A percentile compares a stretch with the other conserved stretches of the same genome.
These are phyloP conservation scores for Penicillium sp. DNA, from an alignment of 2,329 filamentous ascomycete species.

Conservation along the genomic window DNA sequence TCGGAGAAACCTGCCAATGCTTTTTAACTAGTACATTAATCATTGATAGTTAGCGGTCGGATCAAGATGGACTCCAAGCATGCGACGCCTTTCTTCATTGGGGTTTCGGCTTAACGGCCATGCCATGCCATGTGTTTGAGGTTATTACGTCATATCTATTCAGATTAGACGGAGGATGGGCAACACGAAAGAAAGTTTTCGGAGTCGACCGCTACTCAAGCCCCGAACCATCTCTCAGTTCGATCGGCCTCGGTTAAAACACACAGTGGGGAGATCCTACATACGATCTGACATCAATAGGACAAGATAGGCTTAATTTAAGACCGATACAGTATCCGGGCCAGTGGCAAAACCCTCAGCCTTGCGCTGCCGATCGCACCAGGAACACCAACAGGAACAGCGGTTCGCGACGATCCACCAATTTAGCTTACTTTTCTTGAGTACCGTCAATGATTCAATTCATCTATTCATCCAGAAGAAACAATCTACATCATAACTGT, in stretches of 20 bases:
- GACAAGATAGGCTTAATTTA: slow-evolving; percentile 2
- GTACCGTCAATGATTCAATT: slow-evolving; percentile 13
- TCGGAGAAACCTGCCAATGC: neutral
- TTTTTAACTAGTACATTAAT: neutral
- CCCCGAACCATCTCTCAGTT: neutral
- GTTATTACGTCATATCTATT: too few relatives aligned
- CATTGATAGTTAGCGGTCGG: neutral
- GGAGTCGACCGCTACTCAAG: neutral
- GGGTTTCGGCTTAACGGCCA: neutral
- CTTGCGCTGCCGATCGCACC: slow-evolving; percentile 1
- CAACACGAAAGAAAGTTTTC: neutral
- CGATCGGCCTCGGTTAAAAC: neutral
- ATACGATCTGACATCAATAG: neutral
- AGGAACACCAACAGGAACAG: neutral
- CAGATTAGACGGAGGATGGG: neutral
- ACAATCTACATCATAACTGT: slow-evolving; percentile 27
- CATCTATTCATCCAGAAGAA: slow-evolving; percentile 26
- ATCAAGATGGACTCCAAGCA: neutral
- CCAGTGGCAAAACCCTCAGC: neutral
- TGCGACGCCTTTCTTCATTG: neutral
- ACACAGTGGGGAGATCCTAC: neutral
- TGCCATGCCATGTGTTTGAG: too few relatives aligned
- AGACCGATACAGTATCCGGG: neutral
- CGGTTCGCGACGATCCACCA: neutral
- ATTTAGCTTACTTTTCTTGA: neutral